A percentile compares a stretch with the other conserved stretches of the same genome.
Conservation (phyloP, 805 yeast genomes). For the Myxozyma kluyveri region DNA sequence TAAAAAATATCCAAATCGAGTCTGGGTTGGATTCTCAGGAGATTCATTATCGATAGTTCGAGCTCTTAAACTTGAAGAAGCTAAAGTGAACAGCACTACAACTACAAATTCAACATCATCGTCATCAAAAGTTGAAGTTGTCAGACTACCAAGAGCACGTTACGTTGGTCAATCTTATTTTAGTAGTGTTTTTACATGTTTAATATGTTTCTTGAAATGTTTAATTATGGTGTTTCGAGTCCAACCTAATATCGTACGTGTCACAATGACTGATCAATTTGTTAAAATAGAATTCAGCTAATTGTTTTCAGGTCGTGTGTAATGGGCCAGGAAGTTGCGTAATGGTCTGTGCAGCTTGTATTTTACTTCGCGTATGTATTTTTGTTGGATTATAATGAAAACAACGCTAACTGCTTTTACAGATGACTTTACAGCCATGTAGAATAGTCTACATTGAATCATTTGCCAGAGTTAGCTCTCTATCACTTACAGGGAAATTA, state of each 20-base stretch:
- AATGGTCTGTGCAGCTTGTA: conserved; percentile 60
- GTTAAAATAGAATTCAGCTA: background rate
- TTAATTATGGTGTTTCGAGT: conserved; percentile 32
- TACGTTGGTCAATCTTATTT: conserved; percentile 54
- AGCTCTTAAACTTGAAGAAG: conserved; percentile 34
- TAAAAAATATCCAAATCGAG: conserved; percentile 29
- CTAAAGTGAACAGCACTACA: conserved; percentile 12
- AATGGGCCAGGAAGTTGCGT: conserved; percentile 87
- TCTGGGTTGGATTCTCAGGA: conserved; percentile 48
- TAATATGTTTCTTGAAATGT: conserved; percentile 40
- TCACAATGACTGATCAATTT: background rate
- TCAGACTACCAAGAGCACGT: conserved; percentile 56
- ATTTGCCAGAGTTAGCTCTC: conserved; percentile 70
- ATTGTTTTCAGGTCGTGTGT: conserved; percentile 40
- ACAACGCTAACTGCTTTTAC: too few species aligned
- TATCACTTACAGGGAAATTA: conserved; percentile 75
- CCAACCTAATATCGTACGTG: conserved; percentile 42
- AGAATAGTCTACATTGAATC: conserved; percentile 79
- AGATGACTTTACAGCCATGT: too few species aligned
- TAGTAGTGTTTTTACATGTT: conserved; percentile 49
- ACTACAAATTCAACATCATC: conserved; percentile 11
- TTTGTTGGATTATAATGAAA: too few species aligned
- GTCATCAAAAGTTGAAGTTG: conserved; percentile 29
- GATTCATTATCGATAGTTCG: conserved; percentile 49
- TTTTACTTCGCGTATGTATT: conserved; percentile 45